These are phyloP conservation scores for Citrus hindsii DNA, from an alignment of 345 rosid species.

Conservation along the genomic window DNA sequence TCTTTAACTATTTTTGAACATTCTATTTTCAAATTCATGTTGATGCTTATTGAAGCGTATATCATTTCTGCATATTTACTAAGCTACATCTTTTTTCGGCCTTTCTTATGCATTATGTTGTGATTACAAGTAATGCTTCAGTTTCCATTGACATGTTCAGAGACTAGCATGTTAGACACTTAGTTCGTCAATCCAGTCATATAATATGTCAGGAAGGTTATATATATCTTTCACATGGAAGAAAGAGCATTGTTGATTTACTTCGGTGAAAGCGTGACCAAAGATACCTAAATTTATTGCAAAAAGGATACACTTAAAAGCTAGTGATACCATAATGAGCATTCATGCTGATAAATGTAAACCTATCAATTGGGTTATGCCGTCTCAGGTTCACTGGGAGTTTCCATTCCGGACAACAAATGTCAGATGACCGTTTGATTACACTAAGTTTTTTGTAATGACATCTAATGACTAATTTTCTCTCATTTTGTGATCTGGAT, in stretches of 20 bases:
- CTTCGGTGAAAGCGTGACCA: neutral
- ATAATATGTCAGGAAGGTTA: neutral
- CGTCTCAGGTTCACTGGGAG: neutral
- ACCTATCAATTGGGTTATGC: neutral
- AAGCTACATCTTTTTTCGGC: neutral
- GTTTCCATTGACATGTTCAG: neutral
- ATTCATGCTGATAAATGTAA: neutral
- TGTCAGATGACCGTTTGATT: neutral
- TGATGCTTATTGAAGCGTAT: neutral
- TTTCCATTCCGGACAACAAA: neutral
- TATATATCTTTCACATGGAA: neutral
- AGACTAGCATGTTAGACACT: too few species aligned
- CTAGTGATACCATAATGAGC: neutral
- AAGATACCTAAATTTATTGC: neutral
- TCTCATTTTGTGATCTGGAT: too few species aligned
- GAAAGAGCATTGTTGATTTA: neutral
- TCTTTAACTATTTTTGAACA: neutral
- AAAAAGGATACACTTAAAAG: neutral
- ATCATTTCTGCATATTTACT: neutral
- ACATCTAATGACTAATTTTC: too few species aligned
- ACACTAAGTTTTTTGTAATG: neutral
- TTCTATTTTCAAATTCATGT: neutral
- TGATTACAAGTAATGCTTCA: neutral
- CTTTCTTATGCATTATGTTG: neutral
- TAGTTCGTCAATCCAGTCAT: neutral